phyloP scores from a whole-genome alignment of 2,329 filamentous ascomycete species.

The Colletotrichum noveboracense region DNA sequence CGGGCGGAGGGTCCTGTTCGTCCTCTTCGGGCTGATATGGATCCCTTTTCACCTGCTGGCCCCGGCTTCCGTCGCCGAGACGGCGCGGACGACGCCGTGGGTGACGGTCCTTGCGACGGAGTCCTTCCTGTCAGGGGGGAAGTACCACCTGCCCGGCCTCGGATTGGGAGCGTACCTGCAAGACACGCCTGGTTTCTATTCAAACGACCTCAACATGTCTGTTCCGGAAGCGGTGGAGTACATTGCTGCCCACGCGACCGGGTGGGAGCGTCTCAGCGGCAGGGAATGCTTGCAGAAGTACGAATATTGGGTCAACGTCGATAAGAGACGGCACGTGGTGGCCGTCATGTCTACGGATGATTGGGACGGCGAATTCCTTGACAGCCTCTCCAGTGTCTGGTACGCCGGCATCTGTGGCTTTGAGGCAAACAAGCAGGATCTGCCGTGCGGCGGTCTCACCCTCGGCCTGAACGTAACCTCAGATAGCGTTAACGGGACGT shows the following conservation, averaged over 20 bases:
- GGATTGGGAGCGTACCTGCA: background rate
- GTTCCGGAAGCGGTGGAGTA: background rate
- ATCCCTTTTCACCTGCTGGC: constrained; percentile 33
- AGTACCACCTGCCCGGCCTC: constrained; percentile 6
- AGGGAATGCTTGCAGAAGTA: background rate
- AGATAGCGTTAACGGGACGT: background rate
- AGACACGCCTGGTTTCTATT: background rate
- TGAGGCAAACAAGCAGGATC: background rate
- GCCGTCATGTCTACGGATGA: background rate
- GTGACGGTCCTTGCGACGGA: background rate
- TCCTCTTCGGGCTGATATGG: constrained; percentile 25
- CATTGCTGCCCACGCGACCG: background rate
- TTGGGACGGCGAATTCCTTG: background rate
- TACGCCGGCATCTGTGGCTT: background rate
- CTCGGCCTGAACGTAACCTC: background rate
- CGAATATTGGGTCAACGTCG: background rate
- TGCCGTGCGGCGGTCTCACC: background rate
- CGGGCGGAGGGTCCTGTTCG: constrained; percentile 23
- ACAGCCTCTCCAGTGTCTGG: background rate
- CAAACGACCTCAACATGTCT: background rate
- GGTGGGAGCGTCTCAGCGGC: background rate
- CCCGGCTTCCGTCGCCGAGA: constrained; percentile 17
- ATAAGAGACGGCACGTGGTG: background rate
- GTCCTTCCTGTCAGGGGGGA: constrained; percentile 17
- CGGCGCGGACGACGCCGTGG: constrained; percentile 3